Conservation (phyloP, 1,139 yeast genomes). For the Hanseniaspora sp. region DNA sequence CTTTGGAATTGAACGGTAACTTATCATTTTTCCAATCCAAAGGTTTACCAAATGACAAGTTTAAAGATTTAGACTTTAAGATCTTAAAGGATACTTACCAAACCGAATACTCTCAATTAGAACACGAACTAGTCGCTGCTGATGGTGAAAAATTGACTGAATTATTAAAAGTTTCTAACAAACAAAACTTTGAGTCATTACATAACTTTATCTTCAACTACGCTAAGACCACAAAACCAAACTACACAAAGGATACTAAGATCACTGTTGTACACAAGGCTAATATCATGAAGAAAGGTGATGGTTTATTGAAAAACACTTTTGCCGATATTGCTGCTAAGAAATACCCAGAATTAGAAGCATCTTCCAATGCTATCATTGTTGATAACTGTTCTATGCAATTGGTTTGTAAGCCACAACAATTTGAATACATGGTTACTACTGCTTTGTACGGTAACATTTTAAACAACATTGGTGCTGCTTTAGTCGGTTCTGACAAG, state of each 20-base stretch:
- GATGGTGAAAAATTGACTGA: conserved; percentile 52
- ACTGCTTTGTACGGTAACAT: conserved; percentile 98
- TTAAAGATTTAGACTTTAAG: conserved; percentile 81
- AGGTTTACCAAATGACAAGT: conserved; percentile 86
- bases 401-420: conserved; percentile 96
- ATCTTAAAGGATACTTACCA: conserved; percentile 95
- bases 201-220: conserved; percentile 96
- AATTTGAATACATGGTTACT: conserved; percentile 92
- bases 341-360: conserved; percentile 71
- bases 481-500: conserved; percentile 97
- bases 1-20: conserved; percentile 89
- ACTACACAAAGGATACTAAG: conserved; percentile 31
- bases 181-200: conserved; percentile 90
- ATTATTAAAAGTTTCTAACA: conserved; percentile 88
- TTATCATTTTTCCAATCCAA: conserved; percentile 85
- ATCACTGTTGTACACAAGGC: conserved; percentile 99
- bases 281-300: conserved; percentile 97
- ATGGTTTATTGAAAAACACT: conserved; percentile 92
- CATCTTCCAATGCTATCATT: conserved; percentile 69
- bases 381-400: conserved; percentile 99
- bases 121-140: conserved; percentile 95
- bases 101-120: conserved; percentile 97
- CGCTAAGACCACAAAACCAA: conserved; percentile 84
- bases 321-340: conserved; percentile 75
- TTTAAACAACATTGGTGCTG: conserved; percentile 96